Conservation (phyloP, 139 green algal genomes). For the Auxenochlorella protothecoides region DNA sequence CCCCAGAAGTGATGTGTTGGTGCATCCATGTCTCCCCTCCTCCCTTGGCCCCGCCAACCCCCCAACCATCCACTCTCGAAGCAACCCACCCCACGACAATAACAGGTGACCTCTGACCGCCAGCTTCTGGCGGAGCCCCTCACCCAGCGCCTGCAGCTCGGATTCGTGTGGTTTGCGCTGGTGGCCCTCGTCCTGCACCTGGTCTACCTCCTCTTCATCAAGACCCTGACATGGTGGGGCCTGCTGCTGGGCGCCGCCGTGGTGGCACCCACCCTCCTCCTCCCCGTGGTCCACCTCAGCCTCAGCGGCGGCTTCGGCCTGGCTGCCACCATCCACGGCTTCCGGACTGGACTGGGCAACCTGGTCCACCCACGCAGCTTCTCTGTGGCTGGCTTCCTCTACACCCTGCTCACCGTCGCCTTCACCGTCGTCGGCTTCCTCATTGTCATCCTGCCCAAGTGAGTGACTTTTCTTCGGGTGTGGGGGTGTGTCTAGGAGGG, state of each 20-base stretch:
- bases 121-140: no score
- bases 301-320: conserved; percentile 17
- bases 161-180: conserved; percentile 28
- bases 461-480: background rate
- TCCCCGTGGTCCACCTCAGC: conserved; percentile 16
- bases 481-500: no score
- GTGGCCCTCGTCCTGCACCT: conserved; percentile 21
- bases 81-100: no score
- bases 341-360: conserved; percentile 8
- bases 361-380: conserved; percentile 12
- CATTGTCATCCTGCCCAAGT: conserved; percentile 19
- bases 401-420: conserved; percentile 16
- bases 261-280: conserved; percentile 16
- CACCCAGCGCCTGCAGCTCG: conserved; percentile 7
- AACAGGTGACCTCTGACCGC: no score
- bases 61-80: no score
- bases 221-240: conserved; percentile 20
- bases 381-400: conserved; percentile 6
- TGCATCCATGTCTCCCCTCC: no score
- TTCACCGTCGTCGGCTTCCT: conserved; percentile 20
- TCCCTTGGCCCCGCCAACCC: no score
- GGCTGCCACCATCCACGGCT: background rate
- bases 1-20: no score
- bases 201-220: conserved; percentile 21
- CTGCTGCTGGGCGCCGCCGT: conserved; percentile 20